Evolutionary conservation across 192 early-diverging fungal genomes (phyloP).

Genomic region (Coemansia sp.): DNA sequence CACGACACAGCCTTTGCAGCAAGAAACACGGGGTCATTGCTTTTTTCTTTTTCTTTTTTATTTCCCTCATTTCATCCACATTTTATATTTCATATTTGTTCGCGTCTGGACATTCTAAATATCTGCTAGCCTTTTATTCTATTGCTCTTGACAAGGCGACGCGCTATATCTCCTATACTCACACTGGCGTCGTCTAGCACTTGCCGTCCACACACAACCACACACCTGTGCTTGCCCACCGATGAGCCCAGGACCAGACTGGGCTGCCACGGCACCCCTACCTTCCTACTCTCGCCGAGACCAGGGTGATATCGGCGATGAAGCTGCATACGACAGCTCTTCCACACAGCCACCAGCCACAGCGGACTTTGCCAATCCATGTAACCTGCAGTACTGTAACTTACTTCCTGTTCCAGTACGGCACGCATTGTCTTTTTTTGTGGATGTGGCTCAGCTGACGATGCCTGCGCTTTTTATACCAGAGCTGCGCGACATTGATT

Average conservation of each 20-base stretch:
- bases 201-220: slow-evolving; percentile 1
- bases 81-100: slow-evolving; percentile 4
- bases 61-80: neutral
- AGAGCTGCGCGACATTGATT: slow-evolving; percentile 14
- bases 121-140: neutral
- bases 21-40: neutral
- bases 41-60: neutral
- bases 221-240: slow-evolving; percentile 3
- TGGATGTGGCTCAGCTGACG: slow-evolving; percentile 38
- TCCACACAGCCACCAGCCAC: neutral
- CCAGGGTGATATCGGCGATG: neutral
- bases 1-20: too few relatives aligned
- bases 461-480: slow-evolving; percentile 50
- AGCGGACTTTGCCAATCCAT: neutral
- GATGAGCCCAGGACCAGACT: slow-evolving; percentile 17
- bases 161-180: neutral
- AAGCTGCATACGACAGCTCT: neutral
- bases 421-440: slow-evolving; percentile 35
- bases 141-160: neutral
- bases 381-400: neutral
- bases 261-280: slow-evolving; percentile 13
- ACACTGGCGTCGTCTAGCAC: neutral
- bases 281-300: slow-evolving; percentile 1
- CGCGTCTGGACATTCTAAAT: neutral
- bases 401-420: slow-evolving; percentile 21